phyloP scores from a whole-genome alignment of 176 grass and related monocot genomes.

The Phoenix dactylifera region DNA sequence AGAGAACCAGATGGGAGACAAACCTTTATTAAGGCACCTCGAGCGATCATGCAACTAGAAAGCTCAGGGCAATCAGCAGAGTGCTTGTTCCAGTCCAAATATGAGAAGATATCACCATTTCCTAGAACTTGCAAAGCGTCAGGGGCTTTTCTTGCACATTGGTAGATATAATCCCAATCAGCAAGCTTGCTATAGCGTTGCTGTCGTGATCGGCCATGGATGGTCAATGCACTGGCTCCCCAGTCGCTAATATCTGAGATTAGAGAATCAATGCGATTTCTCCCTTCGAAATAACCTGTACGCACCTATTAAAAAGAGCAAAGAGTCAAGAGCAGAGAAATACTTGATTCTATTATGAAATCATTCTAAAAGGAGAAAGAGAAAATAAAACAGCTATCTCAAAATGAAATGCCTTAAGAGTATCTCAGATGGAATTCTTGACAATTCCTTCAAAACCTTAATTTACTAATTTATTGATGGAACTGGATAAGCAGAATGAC shows the following conservation, averaged over 20 bases:
- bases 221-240: slow-evolving; percentile 72
- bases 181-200: slow-evolving; percentile 95
- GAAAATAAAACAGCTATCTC: too few species aligned
- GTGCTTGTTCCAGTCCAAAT: slow-evolving; percentile 64
- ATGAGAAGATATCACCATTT: slow-evolving; percentile 94
- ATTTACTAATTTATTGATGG: too few species aligned
- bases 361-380: too few species aligned
- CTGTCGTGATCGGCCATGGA: slow-evolving; percentile 88
- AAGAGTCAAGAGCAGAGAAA: neutral
- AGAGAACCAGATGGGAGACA: neutral
- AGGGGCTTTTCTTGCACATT: slow-evolving; percentile 73
- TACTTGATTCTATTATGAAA: too few species aligned
- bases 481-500: too few species aligned
- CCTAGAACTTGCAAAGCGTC: slow-evolving; percentile 67
- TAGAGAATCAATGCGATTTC: slow-evolving; percentile 80
- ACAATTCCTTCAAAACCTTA: too few species aligned
- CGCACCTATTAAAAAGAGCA: slow-evolving; percentile 47
- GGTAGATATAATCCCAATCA: slow-evolving; percentile 91
- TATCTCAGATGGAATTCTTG: too few species aligned
- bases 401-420: too few species aligned
- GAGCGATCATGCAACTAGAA: slow-evolving; percentile 75
- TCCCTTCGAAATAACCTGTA: slow-evolving; percentile 93
- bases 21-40: slow-evolving; percentile 90
- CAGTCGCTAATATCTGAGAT: slow-evolving; percentile 69
- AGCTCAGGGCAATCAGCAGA: slow-evolving; percentile 46